Base-by-base conservation (phyloP, 208 protist species). In the Leishmania tropica region DNA sequence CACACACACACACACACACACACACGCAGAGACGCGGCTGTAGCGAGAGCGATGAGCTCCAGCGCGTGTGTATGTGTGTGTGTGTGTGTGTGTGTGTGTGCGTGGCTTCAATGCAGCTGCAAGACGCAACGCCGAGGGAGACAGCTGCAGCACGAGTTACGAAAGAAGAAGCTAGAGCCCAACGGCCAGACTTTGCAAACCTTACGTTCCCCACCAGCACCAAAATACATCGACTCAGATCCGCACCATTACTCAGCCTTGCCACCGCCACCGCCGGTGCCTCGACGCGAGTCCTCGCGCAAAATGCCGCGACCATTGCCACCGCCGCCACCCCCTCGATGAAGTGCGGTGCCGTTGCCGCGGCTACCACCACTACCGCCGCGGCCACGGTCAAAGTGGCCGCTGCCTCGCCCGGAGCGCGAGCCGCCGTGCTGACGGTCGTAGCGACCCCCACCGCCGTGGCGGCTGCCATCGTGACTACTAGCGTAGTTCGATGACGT, bases 381-480 rank as follows among this genome's bases (percentile, higher is more conserved):
- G 48, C 73, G 72, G 17, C 73, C 40, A 48, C 56, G n/a, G 13
- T 47, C 75, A 40, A 42, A 24, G 37, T 68, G 68, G 8, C 56
- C 71, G 35, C 51, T 42, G 42, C 45, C 53, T 53, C 68, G 53
- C 10, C 70, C 79, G 21, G 73, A 37, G 47, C 79, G 60, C 3
- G 53, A 17, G 54, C 64, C 31, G 72, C 67, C 35, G 54, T 62
- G 42, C 40, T 65, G 51, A 56, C 60, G 65, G 45, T 78, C 75
- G 64, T 79, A 47, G 7, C 42, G 54, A n/a, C 56, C 35, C 19
- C 76, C 71, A 15, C 68, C 60, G 48, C 68, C 53, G 53, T 75
- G 28, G 24, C 75, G 73, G 28, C 75, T 77, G 37, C 78, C 78
- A 37, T 84, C 81, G 51, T 70, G 76, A 24, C 81, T 84, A 51